Evolutionary conservation across 805 yeast species (phyloP), one percentile per base, ranked within the genome.

Genomic region (Zygotorulaspora florentina): DNA sequence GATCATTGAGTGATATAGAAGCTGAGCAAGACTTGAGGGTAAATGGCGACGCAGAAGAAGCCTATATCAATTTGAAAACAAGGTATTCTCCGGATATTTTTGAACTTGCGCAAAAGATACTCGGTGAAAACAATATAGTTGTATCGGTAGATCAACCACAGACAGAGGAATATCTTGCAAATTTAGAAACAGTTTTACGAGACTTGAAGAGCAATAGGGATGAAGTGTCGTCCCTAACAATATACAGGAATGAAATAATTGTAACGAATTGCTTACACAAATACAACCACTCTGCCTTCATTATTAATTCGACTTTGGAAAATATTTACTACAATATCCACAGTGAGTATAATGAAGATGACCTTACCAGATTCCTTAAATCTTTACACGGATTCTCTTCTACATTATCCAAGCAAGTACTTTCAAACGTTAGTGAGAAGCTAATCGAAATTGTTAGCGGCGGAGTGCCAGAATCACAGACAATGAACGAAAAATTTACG

Each of bases 111-210:
- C 70, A 71, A 53, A 51, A 59, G 8, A 54, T 62, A 6, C 56
- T 59, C 5, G 46, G 58, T 8, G 56, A 56, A 15, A 51, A 58
- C 16, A 57, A 58, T 12, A 52, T 57, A 17, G 53, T 61, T 6
- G 42, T 54, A 10, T 34, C 50, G n/a, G 25, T 53, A 5, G 50
- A 51, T 3, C 54, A 58, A 20, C 59, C 59, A 18, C 58, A 68
- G 18, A 47, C 64, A 5, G 68, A 69, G 33, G 50, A 73, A n/a
- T 81, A 81, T 54, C 82, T 95, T 85, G 69, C 76, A 28, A 79
- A 83, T 48, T 75, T 90, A 46, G 83, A 81, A 47, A 73, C 86
- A 2, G 69, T 89, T 20, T 83, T 95, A 59, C 77, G 76, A 45
- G 96, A 89, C 56, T 71, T 85, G 43, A 76, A 75, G 47, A 83